Base-by-base conservation (phyloP, 2,329 filamentous ascomycete species). In the Penicillium sp. region DNA sequence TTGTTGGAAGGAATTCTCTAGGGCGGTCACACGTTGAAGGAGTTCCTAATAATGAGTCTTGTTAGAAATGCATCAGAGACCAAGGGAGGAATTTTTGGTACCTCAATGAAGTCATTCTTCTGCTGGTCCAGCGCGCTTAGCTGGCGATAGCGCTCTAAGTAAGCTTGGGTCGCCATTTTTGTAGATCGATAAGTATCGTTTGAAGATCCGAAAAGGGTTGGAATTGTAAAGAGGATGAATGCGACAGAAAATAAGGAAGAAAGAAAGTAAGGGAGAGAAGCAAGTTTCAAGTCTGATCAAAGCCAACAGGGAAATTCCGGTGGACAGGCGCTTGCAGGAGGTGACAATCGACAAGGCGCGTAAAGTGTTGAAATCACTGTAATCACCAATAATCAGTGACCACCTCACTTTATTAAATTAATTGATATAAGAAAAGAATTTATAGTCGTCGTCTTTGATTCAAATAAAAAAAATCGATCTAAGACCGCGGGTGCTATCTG, bases 61-160 rank as follows among this genome's bases (percentile, higher is more conserved):
- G 54, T 68, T 61, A 66, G 64, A 55, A 58, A 60, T 62, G 57
- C 50, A 49, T 52, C 49, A 27, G 19, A 27, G 33, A 43, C 54
- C 21, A 58, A 57, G 49, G 51, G 56, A 60, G 50, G 19, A 56
- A 54, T 27, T 8, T 27, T 19, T 33, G 37, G 51, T 72, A 81
- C 79, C 70, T 81, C 77, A 59, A 81, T 81, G 45, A 81, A 70
- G 50, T 73, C 72, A 66, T 81, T 77, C 63, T 80, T 81, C 54
- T 74, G 73, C 47, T 80, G 71, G 61, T 81, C 79, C 57, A 78
- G 66, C 29, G 71, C 66, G 54, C 74, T 74, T 54, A 81, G 61
- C 58, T 77, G 72, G 59, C 77, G 74, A 70, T 78, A 80, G 64
- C 78, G 77, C 59, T 79, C 71, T 40, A 73, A 65, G 58, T 73